These are phyloP conservation scores for Dothidotthia symphoricarpi DNA, from an alignment of 2,329 filamentous ascomycete genomes.

Conservation along the genomic window DNA sequence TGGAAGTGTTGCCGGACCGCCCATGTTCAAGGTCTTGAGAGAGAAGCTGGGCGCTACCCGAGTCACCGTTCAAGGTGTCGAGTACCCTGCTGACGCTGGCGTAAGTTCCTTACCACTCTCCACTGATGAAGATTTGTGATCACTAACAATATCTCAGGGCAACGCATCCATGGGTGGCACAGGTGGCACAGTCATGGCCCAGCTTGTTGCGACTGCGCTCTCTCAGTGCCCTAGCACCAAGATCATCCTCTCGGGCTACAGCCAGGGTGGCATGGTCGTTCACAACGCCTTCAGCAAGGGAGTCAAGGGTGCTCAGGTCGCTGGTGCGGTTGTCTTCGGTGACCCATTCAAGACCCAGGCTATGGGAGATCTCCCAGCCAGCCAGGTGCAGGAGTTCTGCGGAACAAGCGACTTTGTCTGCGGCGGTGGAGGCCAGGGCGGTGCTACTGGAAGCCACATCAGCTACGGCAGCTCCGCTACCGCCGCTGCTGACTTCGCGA, in stretches of 20 bases:
- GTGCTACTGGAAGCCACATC: conserved; percentile 27
- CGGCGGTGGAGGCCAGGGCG: conserved; percentile 24
- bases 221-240: conserved; percentile 34
- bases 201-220: conserved; percentile 22
- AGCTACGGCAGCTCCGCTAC: conserved; percentile 31
- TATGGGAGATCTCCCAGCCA: conserved; percentile 17
- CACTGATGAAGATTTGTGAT: not conserved
- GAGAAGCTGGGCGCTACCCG: conserved; percentile 25
- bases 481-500: conserved; percentile 28
- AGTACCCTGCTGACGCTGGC: conserved; percentile 29
- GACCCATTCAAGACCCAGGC: conserved; percentile 31
- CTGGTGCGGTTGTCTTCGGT: conserved; percentile 30
- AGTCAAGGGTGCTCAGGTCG: conserved; percentile 21
- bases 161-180: conserved; percentile 26
- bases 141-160: conserved; percentile 17
- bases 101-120: conserved; percentile 16
- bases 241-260: conserved; percentile 35
- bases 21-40: conserved; percentile 33
- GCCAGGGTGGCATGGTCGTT: conserved; percentile 37
- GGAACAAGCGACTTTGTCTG: conserved; percentile 27
- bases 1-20: conserved; percentile 44
- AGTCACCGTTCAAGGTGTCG: conserved; percentile 35
- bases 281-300: conserved; percentile 32
- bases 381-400: conserved; percentile 32
- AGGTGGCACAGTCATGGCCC: conserved; percentile 29